Conservation (phyloP, 306 rosid genomes). For the Prunus armeniaca region DNA sequence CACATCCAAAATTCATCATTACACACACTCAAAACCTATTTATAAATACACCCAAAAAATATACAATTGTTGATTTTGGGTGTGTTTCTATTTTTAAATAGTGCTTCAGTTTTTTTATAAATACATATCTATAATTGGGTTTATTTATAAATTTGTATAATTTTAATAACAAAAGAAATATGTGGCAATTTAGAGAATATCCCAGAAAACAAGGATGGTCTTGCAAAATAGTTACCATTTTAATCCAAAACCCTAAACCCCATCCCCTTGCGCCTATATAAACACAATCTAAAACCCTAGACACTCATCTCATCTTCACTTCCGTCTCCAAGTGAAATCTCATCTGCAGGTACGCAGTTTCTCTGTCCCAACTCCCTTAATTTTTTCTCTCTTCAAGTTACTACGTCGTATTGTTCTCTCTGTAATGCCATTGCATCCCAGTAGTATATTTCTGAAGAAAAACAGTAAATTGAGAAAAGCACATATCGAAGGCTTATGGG, state of each 20-base stretch:
- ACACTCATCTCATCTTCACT: conserved; percentile 4
- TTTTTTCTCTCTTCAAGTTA: neutral
- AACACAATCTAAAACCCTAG: neutral
- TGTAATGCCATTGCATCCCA: neutral
- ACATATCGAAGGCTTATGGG: conserved; percentile 83
- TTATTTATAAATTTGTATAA: no score
- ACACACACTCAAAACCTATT: no score
- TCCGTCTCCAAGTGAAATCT: neutral
- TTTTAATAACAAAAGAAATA: neutral
- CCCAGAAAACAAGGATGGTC: neutral
- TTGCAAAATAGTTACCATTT: conserved; percentile 10
- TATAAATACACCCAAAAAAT: no score
- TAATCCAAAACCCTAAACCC: conserved; percentile 42
- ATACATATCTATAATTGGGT: no score
- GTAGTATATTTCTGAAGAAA: neutral
- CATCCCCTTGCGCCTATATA: conserved; percentile 11
- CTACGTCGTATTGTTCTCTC: neutral
- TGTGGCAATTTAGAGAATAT: neutral
- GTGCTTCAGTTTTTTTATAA: no score
- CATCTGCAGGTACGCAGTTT: neutral
- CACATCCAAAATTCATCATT: no score
- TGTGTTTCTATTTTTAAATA: no score
- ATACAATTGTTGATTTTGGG: no score
- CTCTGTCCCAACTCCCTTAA: neutral
- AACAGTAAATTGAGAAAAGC: conserved; percentile 18